Conservation (phyloP, 1,284 basidiomycete genomes). For the Naganishia cerealis region DNA sequence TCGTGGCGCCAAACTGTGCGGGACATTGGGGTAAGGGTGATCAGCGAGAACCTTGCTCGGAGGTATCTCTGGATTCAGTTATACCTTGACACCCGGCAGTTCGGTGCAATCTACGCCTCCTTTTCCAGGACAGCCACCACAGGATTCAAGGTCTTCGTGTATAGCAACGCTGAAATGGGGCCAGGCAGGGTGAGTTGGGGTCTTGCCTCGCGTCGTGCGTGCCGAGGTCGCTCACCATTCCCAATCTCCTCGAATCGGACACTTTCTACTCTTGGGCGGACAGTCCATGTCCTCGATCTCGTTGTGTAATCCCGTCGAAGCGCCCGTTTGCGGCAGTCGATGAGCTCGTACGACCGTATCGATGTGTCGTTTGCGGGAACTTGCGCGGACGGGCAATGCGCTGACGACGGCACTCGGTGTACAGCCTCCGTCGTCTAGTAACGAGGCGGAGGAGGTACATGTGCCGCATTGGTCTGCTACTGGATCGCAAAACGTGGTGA, state of each 20-base stretch:
- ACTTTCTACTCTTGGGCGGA: slow-evolving; percentile 1
- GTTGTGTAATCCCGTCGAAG: neutral
- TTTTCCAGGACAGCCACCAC: slow-evolving; percentile 10
- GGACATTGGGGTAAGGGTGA: neutral
- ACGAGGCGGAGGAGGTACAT: neutral
- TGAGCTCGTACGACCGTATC: neutral
- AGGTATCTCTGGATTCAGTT: neutral
- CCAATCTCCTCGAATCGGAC: slow-evolving; percentile 6
- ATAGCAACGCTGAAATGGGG: slow-evolving; percentile 2
- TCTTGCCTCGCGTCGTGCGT: neutral
- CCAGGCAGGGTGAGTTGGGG: neutral
- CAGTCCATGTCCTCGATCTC: slow-evolving; percentile 12
- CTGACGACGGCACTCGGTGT: slow-evolving; percentile 4
- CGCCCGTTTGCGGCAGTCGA: neutral
- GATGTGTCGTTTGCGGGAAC: neutral
- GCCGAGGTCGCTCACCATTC: slow-evolving; percentile 11
- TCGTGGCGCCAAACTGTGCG: slow-evolving; percentile 10
- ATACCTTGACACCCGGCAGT: slow-evolving; percentile 6
- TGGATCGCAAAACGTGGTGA: slow-evolving; percentile 18
- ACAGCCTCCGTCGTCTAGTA: slow-evolving; percentile 7
- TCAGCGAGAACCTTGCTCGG: neutral
- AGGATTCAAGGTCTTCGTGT: slow-evolving; percentile 9
- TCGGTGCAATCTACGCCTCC: slow-evolving; percentile 8
- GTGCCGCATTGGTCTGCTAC: slow-evolving; percentile 17
- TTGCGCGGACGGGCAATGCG: slow-evolving; percentile 14